Evolutionary conservation across 345 rosid genomes (phyloP).

Genomic region (Arabidopsis arenosa): DNA sequence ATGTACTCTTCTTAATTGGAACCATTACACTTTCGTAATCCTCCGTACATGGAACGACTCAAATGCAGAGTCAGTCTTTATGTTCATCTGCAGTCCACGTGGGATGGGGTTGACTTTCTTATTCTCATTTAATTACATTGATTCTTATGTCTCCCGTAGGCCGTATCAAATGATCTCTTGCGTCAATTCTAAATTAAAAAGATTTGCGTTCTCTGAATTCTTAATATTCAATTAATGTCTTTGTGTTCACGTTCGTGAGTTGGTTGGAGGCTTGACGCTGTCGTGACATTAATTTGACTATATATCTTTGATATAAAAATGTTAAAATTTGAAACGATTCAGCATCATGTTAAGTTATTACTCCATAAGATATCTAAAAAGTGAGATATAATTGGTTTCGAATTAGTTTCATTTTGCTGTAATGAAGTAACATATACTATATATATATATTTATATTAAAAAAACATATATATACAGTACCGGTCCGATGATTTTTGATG

Average conservation of each 20-base stretch:
- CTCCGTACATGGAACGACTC: background rate
- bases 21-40: background rate
- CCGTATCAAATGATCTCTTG: slow-evolving; percentile 23
- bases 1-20: background rate
- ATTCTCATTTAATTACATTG: slow-evolving; percentile 26
- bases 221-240: background rate
- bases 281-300: background rate
- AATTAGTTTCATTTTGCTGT: too few species aligned
- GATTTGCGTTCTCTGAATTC: background rate
- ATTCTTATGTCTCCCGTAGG: slow-evolving; percentile 31
- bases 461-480: too few species aligned
- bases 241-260: background rate
- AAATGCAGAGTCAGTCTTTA: background rate
- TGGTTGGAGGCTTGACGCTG: slow-evolving; percentile 15
- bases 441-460: too few species aligned
- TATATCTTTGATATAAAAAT: background rate
- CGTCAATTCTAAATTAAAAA: background rate
- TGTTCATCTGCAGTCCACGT: slow-evolving; percentile 19
- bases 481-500: too few species aligned
- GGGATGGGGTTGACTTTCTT: slow-evolving; percentile 31
- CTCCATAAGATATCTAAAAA: too few species aligned
- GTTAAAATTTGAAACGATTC: background rate
- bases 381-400: too few species aligned
- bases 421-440: too few species aligned
- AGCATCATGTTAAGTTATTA: too few species aligned